These are phyloP conservation scores for Gaillardinia entomophila DNA, from an alignment of 805 yeast genomes.

Conservation along the genomic window DNA sequence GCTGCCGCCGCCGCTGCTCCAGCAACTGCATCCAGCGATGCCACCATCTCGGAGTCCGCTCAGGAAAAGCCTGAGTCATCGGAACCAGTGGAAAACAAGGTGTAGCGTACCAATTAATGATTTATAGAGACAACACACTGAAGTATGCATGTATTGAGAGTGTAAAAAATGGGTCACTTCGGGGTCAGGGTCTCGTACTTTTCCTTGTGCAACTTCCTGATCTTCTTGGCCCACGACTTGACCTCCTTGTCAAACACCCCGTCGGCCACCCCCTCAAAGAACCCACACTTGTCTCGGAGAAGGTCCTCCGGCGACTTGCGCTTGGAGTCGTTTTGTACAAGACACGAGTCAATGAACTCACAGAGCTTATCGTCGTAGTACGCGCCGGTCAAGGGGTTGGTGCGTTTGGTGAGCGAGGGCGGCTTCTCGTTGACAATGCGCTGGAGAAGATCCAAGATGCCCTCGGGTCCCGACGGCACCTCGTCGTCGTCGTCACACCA, in stretches of 20 bases:
- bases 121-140: no score
- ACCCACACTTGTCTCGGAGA: conserved; percentile 28
- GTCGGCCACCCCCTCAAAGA: conserved; percentile 23
- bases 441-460: conserved; percentile 85
- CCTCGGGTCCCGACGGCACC: conserved; percentile 53
- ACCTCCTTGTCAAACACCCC: conserved; percentile 32
- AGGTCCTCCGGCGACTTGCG: conserved; percentile 75
- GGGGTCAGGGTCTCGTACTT: conserved; percentile 4
- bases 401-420: conserved; percentile 50
- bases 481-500: conserved; percentile 47
- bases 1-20: conserved; percentile 4
- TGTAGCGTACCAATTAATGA: no score
- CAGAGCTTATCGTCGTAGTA: conserved; percentile 47
- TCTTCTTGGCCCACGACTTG: conserved; percentile 35
- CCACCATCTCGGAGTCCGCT: no score
- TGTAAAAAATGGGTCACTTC: no score
- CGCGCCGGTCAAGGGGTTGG: conserved; percentile 19
- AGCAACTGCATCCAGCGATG: conserved; percentile 1
- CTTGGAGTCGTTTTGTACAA: conserved; percentile 59
- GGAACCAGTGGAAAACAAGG: no score
- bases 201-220: conserved; percentile 28
- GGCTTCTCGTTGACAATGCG: conserved; percentile 91
- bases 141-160: no score
- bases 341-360: conserved; percentile 67
- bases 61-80: no score